Conservation (phyloP, 1,284 basidiomycete genomes). For the Ustilago crameri region DNA sequence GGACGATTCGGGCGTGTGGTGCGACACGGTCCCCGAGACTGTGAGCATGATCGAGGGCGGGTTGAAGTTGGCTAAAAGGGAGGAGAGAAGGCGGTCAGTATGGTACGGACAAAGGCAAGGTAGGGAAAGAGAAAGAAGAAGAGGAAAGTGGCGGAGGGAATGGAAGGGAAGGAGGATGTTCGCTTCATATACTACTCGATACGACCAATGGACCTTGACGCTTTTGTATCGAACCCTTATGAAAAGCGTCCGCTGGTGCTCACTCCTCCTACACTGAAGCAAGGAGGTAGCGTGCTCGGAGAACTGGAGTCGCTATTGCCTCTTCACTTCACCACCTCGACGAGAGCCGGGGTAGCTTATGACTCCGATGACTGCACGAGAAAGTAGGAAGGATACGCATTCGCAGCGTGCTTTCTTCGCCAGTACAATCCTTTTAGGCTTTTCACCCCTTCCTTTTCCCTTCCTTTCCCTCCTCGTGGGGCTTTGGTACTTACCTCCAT, state of each 20-base stretch:
- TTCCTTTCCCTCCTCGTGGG: conserved; percentile 5
- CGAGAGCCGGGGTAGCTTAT: neutral
- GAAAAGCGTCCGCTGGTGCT: conserved; percentile 26
- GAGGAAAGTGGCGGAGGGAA: neutral
- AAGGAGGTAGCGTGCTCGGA: neutral
- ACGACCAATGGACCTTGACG: conserved; percentile 19
- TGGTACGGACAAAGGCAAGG: too few relatives aligned
- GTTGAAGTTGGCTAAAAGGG: conserved; percentile 40
- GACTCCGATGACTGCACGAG: conserved; percentile 3
- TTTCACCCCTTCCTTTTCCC: neutral
- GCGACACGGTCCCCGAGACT: conserved; percentile 61
- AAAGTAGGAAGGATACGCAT: neutral
- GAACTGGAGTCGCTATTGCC: neutral
- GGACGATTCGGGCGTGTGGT: conserved; percentile 62
- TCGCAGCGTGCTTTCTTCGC: too few relatives aligned
- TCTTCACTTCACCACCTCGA: neutral
- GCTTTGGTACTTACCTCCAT: conserved; percentile 38
- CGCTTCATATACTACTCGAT: conserved; percentile 63
- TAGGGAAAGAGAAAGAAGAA: neutral
- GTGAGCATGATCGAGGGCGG: conserved; percentile 57
- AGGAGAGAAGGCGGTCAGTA: too few relatives aligned
- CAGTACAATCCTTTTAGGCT: too few relatives aligned
- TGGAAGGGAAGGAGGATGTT: conserved; percentile 23
- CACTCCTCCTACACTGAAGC: neutral
- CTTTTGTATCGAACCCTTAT: conserved; percentile 49